Conservation (phyloP, 2,329 filamentous ascomycete species). For the Thelonectria olida region DNA sequence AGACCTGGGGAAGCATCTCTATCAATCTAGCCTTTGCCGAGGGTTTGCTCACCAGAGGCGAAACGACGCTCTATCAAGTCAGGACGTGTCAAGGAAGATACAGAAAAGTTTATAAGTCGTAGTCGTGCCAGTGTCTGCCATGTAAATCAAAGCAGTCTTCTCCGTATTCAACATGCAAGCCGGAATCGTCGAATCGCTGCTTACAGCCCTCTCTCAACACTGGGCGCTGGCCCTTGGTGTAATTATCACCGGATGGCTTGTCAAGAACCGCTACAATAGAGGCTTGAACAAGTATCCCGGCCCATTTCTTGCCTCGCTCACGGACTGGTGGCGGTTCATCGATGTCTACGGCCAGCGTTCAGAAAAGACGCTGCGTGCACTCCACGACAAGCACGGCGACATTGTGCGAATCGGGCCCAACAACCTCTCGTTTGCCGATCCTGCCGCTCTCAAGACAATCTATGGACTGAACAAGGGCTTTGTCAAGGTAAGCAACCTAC, state of each 20-base stretch:
- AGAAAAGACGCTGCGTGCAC: conserved; percentile 70
- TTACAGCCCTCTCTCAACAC: conserved; percentile 27
- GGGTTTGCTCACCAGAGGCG: too few species aligned
- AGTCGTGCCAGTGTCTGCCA: neutral
- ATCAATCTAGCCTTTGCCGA: too few species aligned
- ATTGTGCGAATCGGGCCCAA: conserved; percentile 82
- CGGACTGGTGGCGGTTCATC: conserved; percentile 77
- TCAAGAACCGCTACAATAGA: conserved; percentile 50
- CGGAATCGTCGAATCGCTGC: conserved; percentile 32
- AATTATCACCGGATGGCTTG: conserved; percentile 18
- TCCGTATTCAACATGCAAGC: conserved; percentile 35
- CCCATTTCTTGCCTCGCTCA: conserved; percentile 70
- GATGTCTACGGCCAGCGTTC: conserved; percentile 73
- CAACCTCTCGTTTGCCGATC: conserved; percentile 76
- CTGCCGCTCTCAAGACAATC: conserved; percentile 76
- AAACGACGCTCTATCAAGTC: too few species aligned
- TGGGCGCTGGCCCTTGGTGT: conserved; percentile 29
- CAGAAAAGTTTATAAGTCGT: neutral
- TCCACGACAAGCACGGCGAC: conserved; percentile 78
- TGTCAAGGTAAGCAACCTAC: conserved; percentile 65
- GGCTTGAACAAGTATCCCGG: conserved; percentile 79
- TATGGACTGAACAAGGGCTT: conserved; percentile 87
- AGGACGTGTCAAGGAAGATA: too few species aligned
- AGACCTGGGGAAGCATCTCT: too few species aligned
- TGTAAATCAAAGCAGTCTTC: neutral